Conservation (phyloP, 208 protist genomes). For the Crithidia sp. region DNA sequence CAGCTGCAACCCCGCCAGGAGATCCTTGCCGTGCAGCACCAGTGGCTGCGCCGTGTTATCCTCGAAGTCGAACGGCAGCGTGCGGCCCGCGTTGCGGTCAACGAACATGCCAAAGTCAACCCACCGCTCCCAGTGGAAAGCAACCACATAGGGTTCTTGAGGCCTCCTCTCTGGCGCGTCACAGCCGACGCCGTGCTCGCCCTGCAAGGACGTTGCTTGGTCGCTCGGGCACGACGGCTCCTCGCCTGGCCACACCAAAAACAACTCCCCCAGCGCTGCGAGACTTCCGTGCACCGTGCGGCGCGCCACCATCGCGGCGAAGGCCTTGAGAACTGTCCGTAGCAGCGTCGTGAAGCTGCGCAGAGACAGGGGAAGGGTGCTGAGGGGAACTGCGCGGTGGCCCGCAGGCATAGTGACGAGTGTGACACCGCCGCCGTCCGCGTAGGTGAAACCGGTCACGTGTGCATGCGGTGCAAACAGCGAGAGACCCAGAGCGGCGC, state of each 20-base stretch:
- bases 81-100: slow-evolving; percentile 84
- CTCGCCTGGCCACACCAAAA: slow-evolving; percentile 49
- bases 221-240: neutral
- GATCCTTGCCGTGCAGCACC: slow-evolving; percentile 65
- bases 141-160: slow-evolving; percentile 47
- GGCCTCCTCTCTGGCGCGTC: neutral
- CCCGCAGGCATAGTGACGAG: slow-evolving; percentile 52
- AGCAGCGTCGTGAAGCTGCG: slow-evolving; percentile 57
- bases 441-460: slow-evolving; percentile 56
- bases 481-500: slow-evolving; percentile 69
- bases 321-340: slow-evolving; percentile 53
- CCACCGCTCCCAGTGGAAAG: slow-evolving; percentile 83
- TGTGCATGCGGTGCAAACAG: slow-evolving; percentile 43
- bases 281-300: slow-evolving; percentile 78
- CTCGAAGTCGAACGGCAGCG: slow-evolving; percentile 63
- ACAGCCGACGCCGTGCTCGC: neutral
- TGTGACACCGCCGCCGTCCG: slow-evolving; percentile 64
- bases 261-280: slow-evolving; percentile 55
- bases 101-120: slow-evolving; percentile 91
- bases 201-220: neutral
- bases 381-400: slow-evolving; percentile 60
- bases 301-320: slow-evolving; percentile 71
- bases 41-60: slow-evolving; percentile 34
- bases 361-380: slow-evolving; percentile 50
- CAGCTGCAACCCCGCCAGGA: slow-evolving; percentile 49